These are phyloP conservation scores for Pseudocercospora crystallina DNA, from an alignment of 2,329 filamentous ascomycete species.

Conservation along the genomic window DNA sequence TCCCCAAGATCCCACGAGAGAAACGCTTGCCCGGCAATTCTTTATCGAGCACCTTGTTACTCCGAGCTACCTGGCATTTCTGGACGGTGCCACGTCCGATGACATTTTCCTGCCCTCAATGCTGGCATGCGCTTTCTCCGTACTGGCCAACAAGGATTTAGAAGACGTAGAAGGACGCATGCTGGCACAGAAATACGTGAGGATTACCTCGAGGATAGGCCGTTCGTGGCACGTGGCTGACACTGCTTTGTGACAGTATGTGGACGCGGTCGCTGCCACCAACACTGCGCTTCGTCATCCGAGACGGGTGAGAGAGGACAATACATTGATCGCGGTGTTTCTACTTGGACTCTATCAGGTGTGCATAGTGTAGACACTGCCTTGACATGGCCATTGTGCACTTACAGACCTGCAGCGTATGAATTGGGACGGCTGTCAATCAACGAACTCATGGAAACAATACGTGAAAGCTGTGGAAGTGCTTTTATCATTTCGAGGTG, in stretches of 20 bases:
- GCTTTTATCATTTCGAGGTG: too few species aligned
- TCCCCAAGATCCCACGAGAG: conserved; percentile 7
- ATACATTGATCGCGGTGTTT: conserved; percentile 17
- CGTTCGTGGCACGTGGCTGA: too few species aligned
- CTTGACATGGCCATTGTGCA: too few species aligned
- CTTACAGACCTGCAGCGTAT: too few species aligned
- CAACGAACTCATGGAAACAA: too few species aligned
- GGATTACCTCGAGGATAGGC: neutral
- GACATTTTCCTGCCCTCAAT: conserved; percentile 17
- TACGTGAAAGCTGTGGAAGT: too few species aligned
- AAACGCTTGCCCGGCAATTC: conserved; percentile 10
- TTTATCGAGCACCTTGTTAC: conserved; percentile 20
- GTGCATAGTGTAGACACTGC: neutral
- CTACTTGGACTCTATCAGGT: conserved; percentile 20
- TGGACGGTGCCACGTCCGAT: conserved; percentile 8
- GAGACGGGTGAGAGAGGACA: conserved; percentile 15
- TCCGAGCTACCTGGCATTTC: conserved; percentile 11
- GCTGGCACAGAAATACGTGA: conserved; percentile 2
- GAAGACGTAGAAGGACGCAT: too few species aligned
- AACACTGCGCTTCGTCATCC: conserved; percentile 17
- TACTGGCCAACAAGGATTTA: conserved; percentile 9
- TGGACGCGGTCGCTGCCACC: conserved; percentile 18
- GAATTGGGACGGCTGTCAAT: too few species aligned
- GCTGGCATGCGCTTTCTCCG: conserved; percentile 18
- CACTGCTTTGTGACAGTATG: conserved; percentile 8